Base-by-base conservation (phyloP, 176 grass and related monocot genomes). In the Oryza australiensis region DNA sequence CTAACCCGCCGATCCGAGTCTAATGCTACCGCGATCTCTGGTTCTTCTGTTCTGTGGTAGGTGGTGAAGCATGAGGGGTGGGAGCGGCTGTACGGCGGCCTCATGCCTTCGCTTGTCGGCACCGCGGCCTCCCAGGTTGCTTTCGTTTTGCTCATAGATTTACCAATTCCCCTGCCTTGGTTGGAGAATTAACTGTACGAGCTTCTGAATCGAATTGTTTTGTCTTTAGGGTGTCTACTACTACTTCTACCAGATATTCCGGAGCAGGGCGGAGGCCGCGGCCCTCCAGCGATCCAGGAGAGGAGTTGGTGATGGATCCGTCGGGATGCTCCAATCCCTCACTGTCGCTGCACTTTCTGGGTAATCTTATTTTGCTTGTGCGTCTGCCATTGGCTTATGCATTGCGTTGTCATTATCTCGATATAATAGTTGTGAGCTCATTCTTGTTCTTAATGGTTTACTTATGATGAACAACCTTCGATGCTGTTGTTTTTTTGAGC, bases 221-320 rank as follows among this genome's bases (percentile, higher is more conserved):
- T 70, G 66, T 73, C 72, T 18, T 66, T 66, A 97, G 93, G 96
- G 96, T 38, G 93, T 99, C 66, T 99, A 99, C 82, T 98, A 99
- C 76, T 99, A 88, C 76, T 95, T 99, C 89, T 99, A 95, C 80
- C 93, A 99, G 85, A 92, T 93, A 85, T 99, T 99, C 76, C 78
- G 93, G 82, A 87, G 84, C 73, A 86, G 74, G 57, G 91, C 89
- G 48, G 90, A 99, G 82, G 80, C 88, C 9, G 86, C 72, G 38
- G 91, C 93, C 43, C 90, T 87, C 48, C 80, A 81, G 64, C 88
- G 72, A 40, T 82, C 82, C 35, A 82, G 68, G 11, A 93, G 83
- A 80, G 91, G 96, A 68, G 38, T 89, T 26, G 96, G 96, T 7
- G 93, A 99, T 86, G 96, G 96, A 76, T 95, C 93, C 68, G 85